These are phyloP conservation scores for Rosa multiflora DNA, from an alignment of 306 rosid genomes.

Conservation along the genomic window DNA sequence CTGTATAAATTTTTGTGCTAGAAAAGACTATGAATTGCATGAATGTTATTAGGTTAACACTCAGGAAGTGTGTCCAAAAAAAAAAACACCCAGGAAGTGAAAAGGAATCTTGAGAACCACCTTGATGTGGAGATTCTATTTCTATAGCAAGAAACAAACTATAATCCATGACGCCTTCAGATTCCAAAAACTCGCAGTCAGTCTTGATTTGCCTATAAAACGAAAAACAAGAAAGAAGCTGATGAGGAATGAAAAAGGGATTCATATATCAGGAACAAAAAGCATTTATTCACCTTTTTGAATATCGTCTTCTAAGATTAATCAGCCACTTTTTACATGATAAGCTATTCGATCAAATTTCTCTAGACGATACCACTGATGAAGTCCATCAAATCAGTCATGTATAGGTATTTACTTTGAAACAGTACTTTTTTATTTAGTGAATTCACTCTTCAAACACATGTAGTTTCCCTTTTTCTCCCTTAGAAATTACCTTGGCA, in stretches of 20 bases:
- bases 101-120: constrained; percentile 15
- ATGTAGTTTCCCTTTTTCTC: not conserved
- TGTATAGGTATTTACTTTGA: not conserved
- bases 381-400: not conserved
- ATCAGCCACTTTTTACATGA: not conserved
- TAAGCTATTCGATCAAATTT: not conserved
- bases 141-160: constrained; percentile 47
- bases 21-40: not conserved
- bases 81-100: not conserved
- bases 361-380: not conserved
- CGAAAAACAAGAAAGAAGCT: not conserved
- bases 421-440: not conserved
- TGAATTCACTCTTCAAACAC: not conserved
- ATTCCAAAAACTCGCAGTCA: constrained; percentile 50
- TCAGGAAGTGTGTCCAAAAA: not conserved
- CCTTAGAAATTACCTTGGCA: not conserved
- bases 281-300: not conserved
- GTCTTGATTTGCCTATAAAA: constrained; percentile 45
- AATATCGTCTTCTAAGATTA: not conserved
- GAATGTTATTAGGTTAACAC: not conserved
- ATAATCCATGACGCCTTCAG: constrained; percentile 49
- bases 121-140: constrained; percentile 26
- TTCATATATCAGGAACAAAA: not conserved
- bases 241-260: not conserved
- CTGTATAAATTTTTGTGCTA: not conserved